Conservation (phyloP, 768 basidiomycete genomes). For the Russula abietina region DNA sequence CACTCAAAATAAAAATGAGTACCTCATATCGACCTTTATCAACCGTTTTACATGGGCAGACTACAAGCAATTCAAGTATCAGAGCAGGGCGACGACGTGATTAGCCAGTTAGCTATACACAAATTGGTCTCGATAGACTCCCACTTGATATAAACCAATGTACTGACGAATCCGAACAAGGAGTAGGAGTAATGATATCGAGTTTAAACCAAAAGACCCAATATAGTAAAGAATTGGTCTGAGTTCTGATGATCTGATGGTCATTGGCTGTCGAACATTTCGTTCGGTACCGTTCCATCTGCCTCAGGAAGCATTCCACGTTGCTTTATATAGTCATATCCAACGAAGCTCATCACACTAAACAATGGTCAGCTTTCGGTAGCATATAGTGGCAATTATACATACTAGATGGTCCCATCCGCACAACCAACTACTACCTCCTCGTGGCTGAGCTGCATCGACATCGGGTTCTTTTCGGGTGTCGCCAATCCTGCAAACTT, state of each 20-base stretch:
- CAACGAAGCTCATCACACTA: slow-evolving; percentile 59
- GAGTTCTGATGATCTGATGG: too few species aligned
- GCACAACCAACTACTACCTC: slow-evolving; percentile 89
- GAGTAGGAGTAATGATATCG: not conserved
- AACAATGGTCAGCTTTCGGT: slow-evolving; percentile 20
- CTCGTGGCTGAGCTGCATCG: slow-evolving; percentile 86
- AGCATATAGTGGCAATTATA: slow-evolving; percentile 16
- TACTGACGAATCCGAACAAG: not conserved
- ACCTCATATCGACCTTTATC: not conserved
- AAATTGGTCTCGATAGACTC: not conserved
- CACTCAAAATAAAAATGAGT: not conserved
- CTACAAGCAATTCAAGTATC: too few species aligned
- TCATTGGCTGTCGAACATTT: slow-evolving; percentile 3
- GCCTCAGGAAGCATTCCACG: slow-evolving; percentile 13
- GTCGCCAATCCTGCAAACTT: slow-evolving; percentile 77
- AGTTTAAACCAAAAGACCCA: not conserved
- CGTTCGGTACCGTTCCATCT: slow-evolving; percentile 1
- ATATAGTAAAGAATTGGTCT: not conserved
- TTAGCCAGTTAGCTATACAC: not conserved
- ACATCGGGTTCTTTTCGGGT: slow-evolving; percentile 93
- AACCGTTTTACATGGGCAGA: not conserved
- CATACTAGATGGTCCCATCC: slow-evolving; percentile 88
- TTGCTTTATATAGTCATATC: slow-evolving; percentile 46
- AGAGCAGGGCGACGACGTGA: too few species aligned
- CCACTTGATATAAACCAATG: not conserved